phyloP scores from a whole-genome alignment of 352 stramenopile species.

The Pythium brachiatum region DNA sequence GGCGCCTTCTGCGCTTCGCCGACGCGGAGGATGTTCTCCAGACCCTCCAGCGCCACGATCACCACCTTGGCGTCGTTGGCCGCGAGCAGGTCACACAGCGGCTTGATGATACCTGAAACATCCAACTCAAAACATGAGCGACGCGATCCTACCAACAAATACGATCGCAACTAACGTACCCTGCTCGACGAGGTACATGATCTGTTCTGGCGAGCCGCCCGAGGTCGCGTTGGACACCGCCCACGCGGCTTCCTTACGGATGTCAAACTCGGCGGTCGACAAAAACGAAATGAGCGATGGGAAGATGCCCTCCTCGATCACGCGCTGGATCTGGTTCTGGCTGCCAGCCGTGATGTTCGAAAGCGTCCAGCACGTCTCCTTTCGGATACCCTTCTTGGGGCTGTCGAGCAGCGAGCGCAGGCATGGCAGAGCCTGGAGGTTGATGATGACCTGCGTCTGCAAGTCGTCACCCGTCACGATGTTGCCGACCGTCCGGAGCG shows the following conservation, averaged over 20 bases:
- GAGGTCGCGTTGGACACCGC: slow-evolving; percentile 99
- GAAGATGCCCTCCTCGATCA: slow-evolving; percentile 98
- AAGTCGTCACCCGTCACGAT: slow-evolving; percentile 99
- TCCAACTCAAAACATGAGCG: slow-evolving; percentile 6
- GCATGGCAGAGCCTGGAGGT: slow-evolving; percentile 96
- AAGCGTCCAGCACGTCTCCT: slow-evolving; percentile 99
- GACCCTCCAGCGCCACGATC: slow-evolving; percentile 97
- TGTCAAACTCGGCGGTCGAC: slow-evolving; percentile 97
- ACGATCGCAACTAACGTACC: slow-evolving; percentile 39
- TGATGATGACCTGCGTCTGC: slow-evolving; percentile 99
- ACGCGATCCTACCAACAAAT: not conserved
- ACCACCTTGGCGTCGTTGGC: slow-evolving; percentile 98
- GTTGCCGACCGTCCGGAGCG: slow-evolving; percentile 93
- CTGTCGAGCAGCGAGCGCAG: slow-evolving; percentile 93
- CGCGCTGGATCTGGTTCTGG: slow-evolving; percentile 98
- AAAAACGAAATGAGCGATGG: slow-evolving; percentile 96
- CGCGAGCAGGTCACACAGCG: slow-evolving; percentile 96
- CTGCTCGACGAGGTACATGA: slow-evolving; percentile 95
- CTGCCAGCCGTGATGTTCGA: slow-evolving; percentile 99
- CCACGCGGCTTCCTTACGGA: slow-evolving; percentile 98
- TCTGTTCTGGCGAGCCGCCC: slow-evolving; percentile 92
- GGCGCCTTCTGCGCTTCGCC: slow-evolving; percentile 60
- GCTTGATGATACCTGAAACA: slow-evolving; percentile 90
- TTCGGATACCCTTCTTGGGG: slow-evolving; percentile 98
- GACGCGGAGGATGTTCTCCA: slow-evolving; percentile 99